Conservation (phyloP, 2,329 filamentous ascomycete species). For the Nemania sp. region DNA sequence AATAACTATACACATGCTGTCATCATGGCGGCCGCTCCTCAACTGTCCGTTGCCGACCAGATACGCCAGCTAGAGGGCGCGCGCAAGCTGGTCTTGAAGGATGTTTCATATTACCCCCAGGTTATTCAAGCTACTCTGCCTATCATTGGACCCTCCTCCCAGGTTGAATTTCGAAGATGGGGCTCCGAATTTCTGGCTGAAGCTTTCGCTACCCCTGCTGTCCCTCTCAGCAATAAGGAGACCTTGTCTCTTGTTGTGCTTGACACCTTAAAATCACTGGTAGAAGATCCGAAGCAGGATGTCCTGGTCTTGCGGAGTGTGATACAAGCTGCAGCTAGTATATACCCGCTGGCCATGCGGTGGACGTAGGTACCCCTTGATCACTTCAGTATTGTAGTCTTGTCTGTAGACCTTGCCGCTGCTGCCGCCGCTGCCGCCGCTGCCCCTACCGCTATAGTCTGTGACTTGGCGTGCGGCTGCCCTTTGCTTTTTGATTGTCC, state of each 20-base stretch:
- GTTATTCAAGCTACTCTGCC: conserved; percentile 94
- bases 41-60: conserved; percentile 71
- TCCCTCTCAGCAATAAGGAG: conserved; percentile 83
- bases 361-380: conserved; percentile 83
- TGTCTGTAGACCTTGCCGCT: conserved; percentile 45
- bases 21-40: conserved; percentile 67
- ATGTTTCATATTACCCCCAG: conserved; percentile 88
- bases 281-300: conserved; percentile 81
- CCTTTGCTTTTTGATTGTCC: conserved; percentile 33
- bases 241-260: conserved; percentile 81
- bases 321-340: conserved; percentile 88
- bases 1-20: conserved; percentile 27
- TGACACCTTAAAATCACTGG: conserved; percentile 77
- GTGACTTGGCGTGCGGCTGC: conserved; percentile 41
- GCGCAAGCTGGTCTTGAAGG: conserved; percentile 86
- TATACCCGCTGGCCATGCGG: conserved; percentile 91
- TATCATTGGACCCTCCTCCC: conserved; percentile 81
- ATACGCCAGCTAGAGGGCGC: conserved; percentile 90
- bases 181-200: conserved; percentile 95
- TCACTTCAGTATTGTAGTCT: conserved; percentile 46
- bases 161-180: conserved; percentile 90
- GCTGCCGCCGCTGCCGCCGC: too few relatives aligned
- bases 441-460: conserved; percentile 28
- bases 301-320: conserved; percentile 83
- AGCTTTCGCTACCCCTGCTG: conserved; percentile 91